phyloP scores from a whole-genome alignment of 2,329 filamentous ascomycete species.

The Aspergillus eucalypticola region DNA sequence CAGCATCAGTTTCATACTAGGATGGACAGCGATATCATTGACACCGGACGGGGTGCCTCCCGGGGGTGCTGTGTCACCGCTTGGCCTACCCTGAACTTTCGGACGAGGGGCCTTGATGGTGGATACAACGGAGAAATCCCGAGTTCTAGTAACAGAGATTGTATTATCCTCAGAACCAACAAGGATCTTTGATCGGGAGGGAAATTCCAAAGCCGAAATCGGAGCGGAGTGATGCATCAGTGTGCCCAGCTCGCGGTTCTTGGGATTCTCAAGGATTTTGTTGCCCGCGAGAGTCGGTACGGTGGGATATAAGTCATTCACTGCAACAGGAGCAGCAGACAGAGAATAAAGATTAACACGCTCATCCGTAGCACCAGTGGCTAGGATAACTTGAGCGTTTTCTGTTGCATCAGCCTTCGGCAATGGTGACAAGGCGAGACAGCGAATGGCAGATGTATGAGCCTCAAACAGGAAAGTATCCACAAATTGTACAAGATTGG shows the following conservation, averaged over 20 bases:
- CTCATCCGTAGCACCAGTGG: slow-evolving; percentile 90
- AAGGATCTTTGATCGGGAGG: slow-evolving; percentile 81
- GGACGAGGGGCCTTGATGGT: slow-evolving; percentile 87
- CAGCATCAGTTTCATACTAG: slow-evolving; percentile 95
- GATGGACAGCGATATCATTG: slow-evolving; percentile 93
- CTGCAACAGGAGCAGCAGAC: slow-evolving; percentile 66
- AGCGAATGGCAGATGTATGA: slow-evolving; percentile 85
- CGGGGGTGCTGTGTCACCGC: slow-evolving; percentile 82
- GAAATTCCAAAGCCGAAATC: slow-evolving; percentile 78
- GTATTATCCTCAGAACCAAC: slow-evolving; percentile 89
- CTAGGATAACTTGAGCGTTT: slow-evolving; percentile 79
- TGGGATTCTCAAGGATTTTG: slow-evolving; percentile 77
- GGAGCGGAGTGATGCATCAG: slow-evolving; percentile 83
- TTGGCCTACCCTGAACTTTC: slow-evolving; percentile 75
- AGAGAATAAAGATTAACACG: slow-evolving; percentile 92
- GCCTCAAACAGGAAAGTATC: slow-evolving; percentile 97
- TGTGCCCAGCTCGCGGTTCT: slow-evolving; percentile 84
- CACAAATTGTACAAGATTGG: slow-evolving; percentile 64
- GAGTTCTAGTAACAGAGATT: slow-evolving; percentile 79
- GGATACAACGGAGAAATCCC: slow-evolving; percentile 86
- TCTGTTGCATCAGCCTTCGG: slow-evolving; percentile 58
- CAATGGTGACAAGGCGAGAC: slow-evolving; percentile 78
- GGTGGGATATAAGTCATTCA: slow-evolving; percentile 56
- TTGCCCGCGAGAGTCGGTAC: slow-evolving; percentile 70
- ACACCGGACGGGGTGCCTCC: slow-evolving; percentile 83